Evolutionary conservation across 1,284 basidiomycete genomes (phyloP).

Genomic region (Ceratobasidium sp.): DNA sequence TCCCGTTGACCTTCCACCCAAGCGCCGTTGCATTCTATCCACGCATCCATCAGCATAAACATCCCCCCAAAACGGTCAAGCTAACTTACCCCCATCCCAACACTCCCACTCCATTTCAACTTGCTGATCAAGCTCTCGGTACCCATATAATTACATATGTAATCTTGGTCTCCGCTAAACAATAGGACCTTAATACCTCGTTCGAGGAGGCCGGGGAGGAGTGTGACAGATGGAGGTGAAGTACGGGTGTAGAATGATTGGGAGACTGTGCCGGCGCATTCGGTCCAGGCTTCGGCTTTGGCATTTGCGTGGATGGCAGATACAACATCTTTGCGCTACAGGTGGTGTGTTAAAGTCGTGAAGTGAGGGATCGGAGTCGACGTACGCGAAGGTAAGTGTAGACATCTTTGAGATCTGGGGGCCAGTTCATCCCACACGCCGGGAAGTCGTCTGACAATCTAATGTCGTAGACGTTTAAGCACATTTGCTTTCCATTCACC

Average conservation of each 20-base stretch:
- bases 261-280: constrained; percentile 85
- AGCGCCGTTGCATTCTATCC: constrained; percentile 77
- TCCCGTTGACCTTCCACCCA: constrained; percentile 84
- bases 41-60: not conserved
- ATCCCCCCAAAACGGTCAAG: constrained; percentile 12
- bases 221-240: constrained; percentile 79
- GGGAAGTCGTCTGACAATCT: constrained; percentile 87
- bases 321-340: constrained; percentile 84
- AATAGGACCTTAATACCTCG: constrained; percentile 86
- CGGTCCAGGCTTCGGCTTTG: constrained; percentile 88
- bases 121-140: constrained; percentile 87
- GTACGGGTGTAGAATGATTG: constrained; percentile 70
- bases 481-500: constrained; percentile 79
- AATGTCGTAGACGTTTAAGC: constrained; percentile 97
- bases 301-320: constrained; percentile 84
- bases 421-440: constrained; percentile 99
- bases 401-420: constrained; percentile 85
- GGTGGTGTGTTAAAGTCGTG: constrained; percentile 34
- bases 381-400: constrained; percentile 85
- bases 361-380: constrained; percentile 47
- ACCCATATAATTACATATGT: constrained; percentile 96
- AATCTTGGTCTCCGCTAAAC: constrained; percentile 95
- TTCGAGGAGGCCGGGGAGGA: constrained; percentile 85
- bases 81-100: constrained; percentile 82
- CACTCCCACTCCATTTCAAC: constrained; percentile 87